These are phyloP conservation scores for Priceomyces fermenticarens DNA, from an alignment of 805 yeast genomes.

Conservation along the genomic window DNA sequence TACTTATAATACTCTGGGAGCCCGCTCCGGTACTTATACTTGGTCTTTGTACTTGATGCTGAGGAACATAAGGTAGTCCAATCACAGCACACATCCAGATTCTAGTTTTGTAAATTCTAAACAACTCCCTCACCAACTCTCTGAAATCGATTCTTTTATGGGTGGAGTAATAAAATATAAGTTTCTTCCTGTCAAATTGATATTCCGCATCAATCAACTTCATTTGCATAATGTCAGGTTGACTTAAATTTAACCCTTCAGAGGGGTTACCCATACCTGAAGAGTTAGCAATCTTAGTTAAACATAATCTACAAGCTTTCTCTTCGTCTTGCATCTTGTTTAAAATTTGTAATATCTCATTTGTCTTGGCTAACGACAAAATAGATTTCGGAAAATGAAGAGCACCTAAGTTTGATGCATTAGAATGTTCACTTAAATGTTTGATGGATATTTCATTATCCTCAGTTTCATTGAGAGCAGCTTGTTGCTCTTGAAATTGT, in stretches of 20 bases:
- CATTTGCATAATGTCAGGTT: slow-evolving; percentile 37
- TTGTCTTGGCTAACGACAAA: slow-evolving; percentile 56
- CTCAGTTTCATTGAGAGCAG: slow-evolving; percentile 45
- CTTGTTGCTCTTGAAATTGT: slow-evolving; percentile 71
- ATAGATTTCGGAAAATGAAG: slow-evolving; percentile 68
- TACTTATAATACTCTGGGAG: not conserved
- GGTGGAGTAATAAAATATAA: slow-evolving; percentile 64
- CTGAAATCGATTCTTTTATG: slow-evolving; percentile 69
- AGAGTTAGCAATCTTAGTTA: slow-evolving; percentile 50
- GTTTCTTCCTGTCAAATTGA: slow-evolving; percentile 76
- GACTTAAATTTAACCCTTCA: slow-evolving; percentile 4
- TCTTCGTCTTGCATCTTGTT: slow-evolving; percentile 67
- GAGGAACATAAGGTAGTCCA: slow-evolving; percentile 30
- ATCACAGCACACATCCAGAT: slow-evolving; percentile 80
- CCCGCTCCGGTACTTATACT: not conserved
- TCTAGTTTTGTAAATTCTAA: slow-evolving; percentile 73
- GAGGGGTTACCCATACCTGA: slow-evolving; percentile 11
- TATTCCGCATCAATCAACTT: slow-evolving; percentile 73
- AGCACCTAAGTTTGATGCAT: slow-evolving; percentile 35
- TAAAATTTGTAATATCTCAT: slow-evolving; percentile 57
- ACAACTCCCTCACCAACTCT: slow-evolving; percentile 67
- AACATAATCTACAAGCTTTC: slow-evolving; percentile 61
- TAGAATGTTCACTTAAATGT: slow-evolving; percentile 14
- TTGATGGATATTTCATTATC: slow-evolving; percentile 24
- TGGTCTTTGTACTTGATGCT: not conserved